Conservation (phyloP, 805 yeast genomes). For the Yueomyces sinensis region DNA sequence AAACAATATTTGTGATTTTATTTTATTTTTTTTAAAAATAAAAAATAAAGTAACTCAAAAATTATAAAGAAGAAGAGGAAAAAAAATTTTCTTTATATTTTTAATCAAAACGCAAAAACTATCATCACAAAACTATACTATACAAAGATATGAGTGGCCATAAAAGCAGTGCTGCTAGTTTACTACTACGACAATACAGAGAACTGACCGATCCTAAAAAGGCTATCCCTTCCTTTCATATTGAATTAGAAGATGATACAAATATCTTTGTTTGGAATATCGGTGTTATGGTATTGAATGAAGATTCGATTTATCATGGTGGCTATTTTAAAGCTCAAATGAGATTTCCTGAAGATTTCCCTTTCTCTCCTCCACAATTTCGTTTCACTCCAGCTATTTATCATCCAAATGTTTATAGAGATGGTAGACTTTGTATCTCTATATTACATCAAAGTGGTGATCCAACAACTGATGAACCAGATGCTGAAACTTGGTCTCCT, state of each 20-base stretch:
- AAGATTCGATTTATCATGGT: constrained; percentile 84
- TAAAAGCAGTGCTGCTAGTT: constrained; percentile 57
- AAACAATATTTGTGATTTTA: too few relatives aligned
- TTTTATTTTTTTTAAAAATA: too few relatives aligned
- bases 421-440: constrained; percentile 86
- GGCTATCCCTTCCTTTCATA: constrained; percentile 60
- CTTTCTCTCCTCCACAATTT: constrained; percentile 85
- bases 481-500: constrained; percentile 88
- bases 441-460: constrained; percentile 88
- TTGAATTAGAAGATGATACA: constrained; percentile 46
- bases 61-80: too few relatives aligned
- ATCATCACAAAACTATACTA: background rate
- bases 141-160: constrained; percentile 16
- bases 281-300: constrained; percentile 83
- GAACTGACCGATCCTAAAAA: constrained; percentile 89
- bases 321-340: constrained; percentile 91
- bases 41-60: too few relatives aligned
- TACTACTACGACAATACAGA: constrained; percentile 83
- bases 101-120: background rate
- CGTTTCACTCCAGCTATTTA: constrained; percentile 86
- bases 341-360: constrained; percentile 86
- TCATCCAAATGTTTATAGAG: constrained; percentile 91
- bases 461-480: constrained; percentile 81
- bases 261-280: constrained; percentile 63
- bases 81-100: too few relatives aligned